Evolutionary conservation across 805 yeast genomes (phyloP).

Genomic region (Teunomyces aglyptinius): DNA sequence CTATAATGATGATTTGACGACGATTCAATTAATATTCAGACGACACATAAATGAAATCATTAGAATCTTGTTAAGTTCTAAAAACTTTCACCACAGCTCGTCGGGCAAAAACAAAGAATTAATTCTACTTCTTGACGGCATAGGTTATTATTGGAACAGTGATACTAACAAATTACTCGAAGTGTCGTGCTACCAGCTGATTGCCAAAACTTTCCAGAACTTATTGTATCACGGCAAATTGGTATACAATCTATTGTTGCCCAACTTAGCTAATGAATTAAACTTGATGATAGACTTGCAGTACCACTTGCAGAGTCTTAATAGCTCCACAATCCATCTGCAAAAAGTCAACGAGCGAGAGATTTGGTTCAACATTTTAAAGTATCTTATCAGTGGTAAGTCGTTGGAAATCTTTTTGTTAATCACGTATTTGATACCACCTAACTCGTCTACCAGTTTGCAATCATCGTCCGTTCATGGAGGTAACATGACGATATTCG

Average conservation of each 20-base stretch:
- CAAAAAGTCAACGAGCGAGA: slow-evolving; percentile 28
- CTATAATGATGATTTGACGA: slow-evolving; percentile 47
- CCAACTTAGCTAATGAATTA: slow-evolving; percentile 39
- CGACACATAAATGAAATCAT: slow-evolving; percentile 45
- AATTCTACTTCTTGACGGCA: slow-evolving; percentile 37
- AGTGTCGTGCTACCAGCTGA: slow-evolving; percentile 40
- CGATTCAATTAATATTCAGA: slow-evolving; percentile 42
- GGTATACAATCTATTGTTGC: slow-evolving; percentile 31
- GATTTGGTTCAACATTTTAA: slow-evolving; percentile 43
- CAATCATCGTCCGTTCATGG: slow-evolving; percentile 38
- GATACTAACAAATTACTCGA: slow-evolving; percentile 41
- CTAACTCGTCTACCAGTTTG: slow-evolving; percentile 36
- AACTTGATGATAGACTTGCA: slow-evolving; percentile 43
- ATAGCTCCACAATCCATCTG: slow-evolving; percentile 15
- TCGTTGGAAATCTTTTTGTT: slow-evolving; percentile 39
- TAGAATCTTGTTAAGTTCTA: slow-evolving; percentile 36
- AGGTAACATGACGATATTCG: slow-evolving; percentile 40
- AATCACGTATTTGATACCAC: slow-evolving; percentile 41
- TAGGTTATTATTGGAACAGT: slow-evolving; percentile 44
- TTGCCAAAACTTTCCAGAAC: slow-evolving; percentile 34
- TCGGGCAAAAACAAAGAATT: slow-evolving; percentile 16
- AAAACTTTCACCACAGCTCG: slow-evolving; percentile 28
- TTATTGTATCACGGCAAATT: slow-evolving; percentile 31
- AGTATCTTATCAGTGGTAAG: slow-evolving; percentile 41
- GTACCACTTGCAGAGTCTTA: slow-evolving; percentile 38